Base-by-base conservation (phyloP, 805 yeast species). In the Lipomyces orientalis region DNA sequence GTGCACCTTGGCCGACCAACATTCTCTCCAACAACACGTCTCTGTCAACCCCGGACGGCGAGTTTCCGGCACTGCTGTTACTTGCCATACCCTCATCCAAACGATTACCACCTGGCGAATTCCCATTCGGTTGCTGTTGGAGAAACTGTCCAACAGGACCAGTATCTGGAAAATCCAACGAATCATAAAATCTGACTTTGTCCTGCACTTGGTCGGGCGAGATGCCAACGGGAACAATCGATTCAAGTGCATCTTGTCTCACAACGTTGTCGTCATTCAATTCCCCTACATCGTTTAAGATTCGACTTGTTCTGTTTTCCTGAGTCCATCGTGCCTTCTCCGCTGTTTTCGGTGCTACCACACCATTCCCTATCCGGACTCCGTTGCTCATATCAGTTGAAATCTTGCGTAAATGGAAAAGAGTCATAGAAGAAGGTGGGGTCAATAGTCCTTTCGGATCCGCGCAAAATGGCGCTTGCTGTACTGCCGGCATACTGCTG, bases 361-460 rank as follows among this genome's bases (percentile, higher is more conserved):
- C 25, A n/a, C 31, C 54, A 43, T 43, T 43, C n/a, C 22, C 49
- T 9, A 43, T 43, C 49, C 49, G 49, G 49, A 43, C 49, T n/a
- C 49, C 49, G 25, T 16, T 43, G n/a, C 22, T 43, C 49, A 43
- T 43, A 43, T 43, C 49, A 16, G 49, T 43, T 16, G 49, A 43
- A 19, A 29, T 35, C 7, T 25, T 58, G 54, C 54, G 51, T 9
- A n/a, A 37, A 54, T 22, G 39, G 51, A 8, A 58, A 25, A 8
- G 58, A 58, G 54, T 52, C 37, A 16, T 37, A 52, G 39, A 52
- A 37, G 51, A 60, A 1, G 25, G 63, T 37, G 35, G 54, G 34
- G 34, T 52, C 34, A 52, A 25, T 31, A 52, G 16, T 25, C 55
- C 55, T 25, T 31, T 52, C 34, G 55, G 55, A 25, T 52, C 34